Conservation (phyloP, 352 stramenopile species). For the Pythium oligandrum region DNA sequence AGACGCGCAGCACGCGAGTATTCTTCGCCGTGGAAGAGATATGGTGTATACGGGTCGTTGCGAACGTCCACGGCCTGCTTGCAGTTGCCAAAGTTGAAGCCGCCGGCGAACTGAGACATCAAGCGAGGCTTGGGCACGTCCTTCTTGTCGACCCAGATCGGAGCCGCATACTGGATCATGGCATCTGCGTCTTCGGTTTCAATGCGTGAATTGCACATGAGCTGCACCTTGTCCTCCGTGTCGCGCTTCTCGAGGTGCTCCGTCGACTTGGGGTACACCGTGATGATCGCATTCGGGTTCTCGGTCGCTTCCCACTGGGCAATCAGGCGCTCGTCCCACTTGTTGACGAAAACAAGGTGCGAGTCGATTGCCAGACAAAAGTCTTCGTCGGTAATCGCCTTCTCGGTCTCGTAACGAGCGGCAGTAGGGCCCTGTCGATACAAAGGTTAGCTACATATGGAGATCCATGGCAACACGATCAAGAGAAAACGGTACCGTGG, state of each 20-base stretch:
- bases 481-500: slow-evolving; percentile 29
- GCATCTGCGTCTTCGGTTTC: slow-evolving; percentile 60
- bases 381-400: slow-evolving; percentile 70
- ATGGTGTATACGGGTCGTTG: slow-evolving; percentile 76
- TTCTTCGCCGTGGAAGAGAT: slow-evolving; percentile 78
- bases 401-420: slow-evolving; percentile 71
- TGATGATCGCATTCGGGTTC: slow-evolving; percentile 77
- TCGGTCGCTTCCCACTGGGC: slow-evolving; percentile 62
- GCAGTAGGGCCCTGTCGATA: slow-evolving; percentile 49
- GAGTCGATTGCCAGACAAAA: slow-evolving; percentile 82
- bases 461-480: too few species aligned
- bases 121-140: slow-evolving; percentile 60
- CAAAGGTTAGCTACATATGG: too few species aligned
- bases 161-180: slow-evolving; percentile 76
- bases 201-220: slow-evolving; percentile 78
- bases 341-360: slow-evolving; percentile 66
- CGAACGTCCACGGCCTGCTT: slow-evolving; percentile 64
- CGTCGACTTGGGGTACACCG: slow-evolving; percentile 76
- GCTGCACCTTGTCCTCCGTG: slow-evolving; percentile 54
- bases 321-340: slow-evolving; percentile 77
- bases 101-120: slow-evolving; percentile 73
- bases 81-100: slow-evolving; percentile 82
- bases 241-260: slow-evolving; percentile 49
- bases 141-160: slow-evolving; percentile 66
- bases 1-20: slow-evolving; percentile 74